Conservation (phyloP, 805 yeast species). For the Pichia exigua region DNA sequence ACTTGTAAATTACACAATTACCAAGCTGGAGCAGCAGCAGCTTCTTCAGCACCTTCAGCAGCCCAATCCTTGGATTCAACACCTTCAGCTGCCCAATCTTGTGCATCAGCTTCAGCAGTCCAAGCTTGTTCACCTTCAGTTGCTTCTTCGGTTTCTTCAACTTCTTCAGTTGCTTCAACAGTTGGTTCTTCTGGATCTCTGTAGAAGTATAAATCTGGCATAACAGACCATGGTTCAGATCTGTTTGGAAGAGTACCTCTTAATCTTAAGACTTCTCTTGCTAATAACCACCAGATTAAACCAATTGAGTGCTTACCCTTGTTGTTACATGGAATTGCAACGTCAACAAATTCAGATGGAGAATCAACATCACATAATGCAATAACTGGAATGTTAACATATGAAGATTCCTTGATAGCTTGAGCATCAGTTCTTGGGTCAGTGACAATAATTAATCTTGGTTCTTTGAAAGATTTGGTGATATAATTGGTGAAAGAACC, state of each 20-base stretch:
- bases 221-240: constrained; percentile 94
- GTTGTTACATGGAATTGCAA: constrained; percentile 99
- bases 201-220: constrained; percentile 99
- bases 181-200: constrained; percentile 99
- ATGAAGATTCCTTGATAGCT: constrained; percentile 99
- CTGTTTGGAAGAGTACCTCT: constrained; percentile 97
- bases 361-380: constrained; percentile 98
- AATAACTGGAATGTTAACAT: constrained; percentile 99
- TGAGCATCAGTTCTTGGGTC: constrained; percentile 99
- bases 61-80: constrained; percentile 37
- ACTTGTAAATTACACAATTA: constrained; percentile 19
- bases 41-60: constrained; percentile 32
- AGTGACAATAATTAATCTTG: constrained; percentile 97
- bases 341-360: constrained; percentile 98
- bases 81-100: constrained; percentile 50
- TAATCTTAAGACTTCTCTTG: constrained; percentile 98
- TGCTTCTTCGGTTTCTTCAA: constrained; percentile 56
- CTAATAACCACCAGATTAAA: constrained; percentile 98
- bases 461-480: constrained; percentile 99
- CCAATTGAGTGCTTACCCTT: constrained; percentile 99
- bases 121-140: constrained; percentile 54
- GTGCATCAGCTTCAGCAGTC: constrained; percentile 40
- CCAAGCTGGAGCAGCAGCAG: constrained; percentile 28
- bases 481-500: constrained; percentile 99
- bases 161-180: constrained; percentile 57